Percentiles rank a stretch among this genome's conserved stretches.
phyloP scores from a whole-genome alignment of 176 grass and related monocot genomes.

The Paspalum vaginatum region DNA sequence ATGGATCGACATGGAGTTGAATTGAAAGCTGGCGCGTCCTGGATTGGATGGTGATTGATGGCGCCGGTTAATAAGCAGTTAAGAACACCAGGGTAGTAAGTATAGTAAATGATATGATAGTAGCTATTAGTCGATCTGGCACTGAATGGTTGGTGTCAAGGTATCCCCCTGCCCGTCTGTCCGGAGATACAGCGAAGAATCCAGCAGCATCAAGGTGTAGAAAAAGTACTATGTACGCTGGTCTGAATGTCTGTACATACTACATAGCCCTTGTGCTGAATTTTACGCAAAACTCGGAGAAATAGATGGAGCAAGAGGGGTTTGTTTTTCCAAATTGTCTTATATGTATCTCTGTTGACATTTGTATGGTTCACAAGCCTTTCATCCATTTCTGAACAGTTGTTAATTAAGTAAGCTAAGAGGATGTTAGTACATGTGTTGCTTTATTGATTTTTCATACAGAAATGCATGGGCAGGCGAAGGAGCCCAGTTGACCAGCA shows the following conservation, averaged over 20 bases:
- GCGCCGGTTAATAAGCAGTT: constrained; percentile 42
- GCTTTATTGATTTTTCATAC: constrained; percentile 1
- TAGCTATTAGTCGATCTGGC: constrained; percentile 9
- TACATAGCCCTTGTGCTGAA: constrained; percentile 15
- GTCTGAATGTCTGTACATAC: constrained; percentile 42
- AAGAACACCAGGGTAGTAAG: constrained; percentile 13
- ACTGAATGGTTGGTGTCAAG: constrained; percentile 11
- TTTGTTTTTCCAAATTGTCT: constrained; percentile 28
- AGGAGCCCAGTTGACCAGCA: constrained; percentile 10
- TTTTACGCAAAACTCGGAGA: constrained; percentile 24
- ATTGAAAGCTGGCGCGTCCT: neutral
- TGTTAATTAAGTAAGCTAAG: neutral
- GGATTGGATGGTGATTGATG: neutral
- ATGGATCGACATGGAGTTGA: neutral
- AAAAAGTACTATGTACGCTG: neutral
- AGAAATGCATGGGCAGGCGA: constrained; percentile 15
- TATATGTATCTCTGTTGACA: neutral
- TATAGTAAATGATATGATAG: neutral
- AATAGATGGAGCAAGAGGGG: constrained; percentile 58
- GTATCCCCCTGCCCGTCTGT: constrained; percentile 50
- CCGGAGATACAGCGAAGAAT: constrained; percentile 19
- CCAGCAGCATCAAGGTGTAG: constrained; percentile 29
- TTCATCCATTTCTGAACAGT: neutral
- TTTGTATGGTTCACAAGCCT: constrained; percentile 13
- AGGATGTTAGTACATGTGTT: neutral